phyloP scores from a whole-genome alignment of 2,329 filamentous ascomycete genomes.

The Claviceps arundinis region DNA sequence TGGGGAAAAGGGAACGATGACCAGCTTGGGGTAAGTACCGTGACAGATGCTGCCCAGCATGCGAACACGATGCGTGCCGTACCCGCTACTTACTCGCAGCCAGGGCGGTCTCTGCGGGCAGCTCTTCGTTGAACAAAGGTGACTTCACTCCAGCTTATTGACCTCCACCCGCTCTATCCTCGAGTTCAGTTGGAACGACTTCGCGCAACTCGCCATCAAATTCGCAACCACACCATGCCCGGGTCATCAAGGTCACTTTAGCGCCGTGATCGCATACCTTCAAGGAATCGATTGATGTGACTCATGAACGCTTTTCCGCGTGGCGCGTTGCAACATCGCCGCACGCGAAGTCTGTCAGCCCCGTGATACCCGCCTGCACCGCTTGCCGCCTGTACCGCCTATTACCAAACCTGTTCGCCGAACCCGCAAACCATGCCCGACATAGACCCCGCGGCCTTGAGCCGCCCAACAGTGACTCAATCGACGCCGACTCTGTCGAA shows the following conservation, averaged over 20 bases:
- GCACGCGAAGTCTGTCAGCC: slow-evolving; percentile 30
- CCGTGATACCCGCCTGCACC: slow-evolving; percentile 2
- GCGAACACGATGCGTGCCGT: no score
- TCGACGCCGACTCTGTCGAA: slow-evolving; percentile 44
- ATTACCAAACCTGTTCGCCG: slow-evolving; percentile 11
- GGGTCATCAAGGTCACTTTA: slow-evolving; percentile 29
- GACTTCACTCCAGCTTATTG: slow-evolving; percentile 19
- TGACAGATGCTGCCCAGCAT: slow-evolving; percentile 2
- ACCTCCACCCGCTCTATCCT: slow-evolving; percentile 14
- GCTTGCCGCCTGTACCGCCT: slow-evolving; percentile 9
- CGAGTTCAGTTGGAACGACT: slow-evolving; percentile 11
- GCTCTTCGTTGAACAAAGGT: slow-evolving; percentile 12
- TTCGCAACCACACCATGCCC: slow-evolving; percentile 25
- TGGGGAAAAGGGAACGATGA: slow-evolving; percentile 7
- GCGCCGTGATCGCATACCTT: slow-evolving; percentile 28
- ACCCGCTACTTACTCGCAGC: not conserved
- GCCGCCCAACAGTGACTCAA: slow-evolving; percentile 44
- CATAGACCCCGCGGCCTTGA: slow-evolving; percentile 57
- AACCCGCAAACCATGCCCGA: slow-evolving; percentile 41
- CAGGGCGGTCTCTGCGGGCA: slow-evolving; percentile 12
- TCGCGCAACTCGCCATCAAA: slow-evolving; percentile 24
- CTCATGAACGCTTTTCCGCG: slow-evolving; percentile 29
- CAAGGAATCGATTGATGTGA: slow-evolving; percentile 25
- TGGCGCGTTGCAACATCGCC: slow-evolving; percentile 31
- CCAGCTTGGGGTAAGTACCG: slow-evolving; percentile 9